These are phyloP conservation scores for Rhodotorula taiwanensis DNA, from an alignment of 768 basidiomycete species.

Conservation along the genomic window DNA sequence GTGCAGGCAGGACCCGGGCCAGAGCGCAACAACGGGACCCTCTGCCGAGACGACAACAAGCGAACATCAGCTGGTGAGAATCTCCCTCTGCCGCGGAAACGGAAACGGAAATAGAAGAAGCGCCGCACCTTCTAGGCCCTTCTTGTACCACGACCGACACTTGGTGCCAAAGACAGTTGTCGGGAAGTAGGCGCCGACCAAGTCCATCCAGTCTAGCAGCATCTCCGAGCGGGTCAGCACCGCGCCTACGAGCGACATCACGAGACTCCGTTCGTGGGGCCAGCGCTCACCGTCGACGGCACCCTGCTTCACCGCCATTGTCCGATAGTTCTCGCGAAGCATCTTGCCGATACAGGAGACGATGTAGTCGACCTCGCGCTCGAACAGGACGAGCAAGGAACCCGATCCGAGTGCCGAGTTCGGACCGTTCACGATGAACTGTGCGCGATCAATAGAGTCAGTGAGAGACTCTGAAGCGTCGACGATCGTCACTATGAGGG, in stretches of 20 bases:
- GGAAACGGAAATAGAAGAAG: not conserved
- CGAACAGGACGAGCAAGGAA: conserved; percentile 54
- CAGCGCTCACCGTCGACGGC: conserved; percentile 50
- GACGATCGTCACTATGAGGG: too few species aligned
- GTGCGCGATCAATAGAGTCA: too few species aligned
- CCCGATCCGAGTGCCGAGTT: conserved; percentile 55
- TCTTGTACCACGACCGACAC: conserved; percentile 60
- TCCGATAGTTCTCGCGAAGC: conserved; percentile 58
- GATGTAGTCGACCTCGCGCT: conserved; percentile 57
- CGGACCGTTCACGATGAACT: conserved; percentile 48
- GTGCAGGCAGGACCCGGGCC: conserved; percentile 52
- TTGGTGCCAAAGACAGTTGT: conserved; percentile 58
- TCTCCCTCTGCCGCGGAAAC: not conserved
- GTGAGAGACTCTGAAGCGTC: too few species aligned
- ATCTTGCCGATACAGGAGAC: conserved; percentile 54
- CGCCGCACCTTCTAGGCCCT: conserved; percentile 48
- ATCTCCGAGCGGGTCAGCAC: not conserved
- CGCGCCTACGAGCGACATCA: too few species aligned
- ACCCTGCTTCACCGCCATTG: conserved; percentile 56
- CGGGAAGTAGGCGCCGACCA: conserved; percentile 38
- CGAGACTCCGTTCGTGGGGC: too few species aligned
- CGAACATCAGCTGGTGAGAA: too few species aligned
- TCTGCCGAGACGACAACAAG: too few species aligned
- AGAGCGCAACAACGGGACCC: conserved; percentile 56
- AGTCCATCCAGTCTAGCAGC: conserved; percentile 6